Base-by-base conservation (phyloP, 176 grass and related monocot species). In the Aegilops sharonensis region DNA sequence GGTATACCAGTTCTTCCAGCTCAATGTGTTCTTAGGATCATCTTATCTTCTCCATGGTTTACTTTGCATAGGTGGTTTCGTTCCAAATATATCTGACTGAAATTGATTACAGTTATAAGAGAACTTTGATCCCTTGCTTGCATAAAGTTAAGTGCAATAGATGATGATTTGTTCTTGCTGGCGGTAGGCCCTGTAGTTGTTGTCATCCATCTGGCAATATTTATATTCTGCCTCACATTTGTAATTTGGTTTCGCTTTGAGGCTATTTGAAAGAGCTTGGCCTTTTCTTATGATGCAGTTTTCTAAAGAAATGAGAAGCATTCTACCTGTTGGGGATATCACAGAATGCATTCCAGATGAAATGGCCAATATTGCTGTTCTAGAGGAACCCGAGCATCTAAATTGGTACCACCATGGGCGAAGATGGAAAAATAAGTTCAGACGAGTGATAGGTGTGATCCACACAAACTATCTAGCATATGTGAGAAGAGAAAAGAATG, bases 391-490 rank as follows among this genome's bases (percentile, higher is more conserved):
- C 0, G 97, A 99, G 87, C 97, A 96, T 91, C 79, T 96, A 66
- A 99, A 91, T 64, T 99, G 97, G 97, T 96, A 99, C 75, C 97
- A 99, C 72, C 94, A 96, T 87, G 97, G 97, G 1, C 21, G 92
- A 24, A 92, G 82, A 81, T 99, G 94, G 97, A 99, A 99, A 91
- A 85, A 52, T 56, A 99, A 99, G 86, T 99, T 99, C 75, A 76
- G 77, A 2, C 81, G 76, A 88, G 97, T 99, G 52, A 94, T 99
- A 86, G 97, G 97, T 84, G 66, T 99, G 17, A 78, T 99, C 45
- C 97, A 99, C 61, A 99, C 97, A 71, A 99, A 99, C 75, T 99
- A 99, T 91, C 76, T 99, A n/a, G 97, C 93, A 82, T 99, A 99
- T 93, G 97, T 99, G 39, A 96, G 77, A 82, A 87, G 97, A 77